Conservation (phyloP, 2,329 filamentous ascomycete genomes). For the Septoria linicola region DNA sequence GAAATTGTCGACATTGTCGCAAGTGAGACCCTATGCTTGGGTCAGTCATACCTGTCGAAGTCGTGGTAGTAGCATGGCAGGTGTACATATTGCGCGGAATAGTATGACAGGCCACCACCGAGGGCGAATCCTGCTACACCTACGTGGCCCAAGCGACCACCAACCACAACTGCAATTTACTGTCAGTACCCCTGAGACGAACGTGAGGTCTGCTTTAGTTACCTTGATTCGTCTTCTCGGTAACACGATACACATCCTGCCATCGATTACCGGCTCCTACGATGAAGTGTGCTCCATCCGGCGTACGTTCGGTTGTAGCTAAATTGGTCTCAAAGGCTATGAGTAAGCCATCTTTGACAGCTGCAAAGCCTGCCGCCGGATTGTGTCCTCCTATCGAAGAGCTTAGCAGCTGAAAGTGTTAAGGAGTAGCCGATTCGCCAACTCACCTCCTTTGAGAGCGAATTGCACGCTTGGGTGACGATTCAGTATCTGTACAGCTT, state of each 20-base stretch:
- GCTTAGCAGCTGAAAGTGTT: neutral
- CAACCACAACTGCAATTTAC: constrained; percentile 5
- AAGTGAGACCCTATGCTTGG: constrained; percentile 7
- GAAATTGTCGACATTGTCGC: constrained; percentile 20
- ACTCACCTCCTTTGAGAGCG: constrained; percentile 50
- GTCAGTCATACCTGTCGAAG: neutral
- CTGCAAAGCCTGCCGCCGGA: constrained; percentile 49
- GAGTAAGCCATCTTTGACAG: constrained; percentile 46
- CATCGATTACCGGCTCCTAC: constrained; percentile 19
- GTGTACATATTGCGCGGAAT: constrained; percentile 17
- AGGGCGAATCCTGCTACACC: constrained; percentile 18
- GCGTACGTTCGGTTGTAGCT: constrained; percentile 38
- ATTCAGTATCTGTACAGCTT: constrained; percentile 53
- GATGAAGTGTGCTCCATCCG: constrained; percentile 18
- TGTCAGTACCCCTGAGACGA: neutral
- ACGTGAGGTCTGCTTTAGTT: neutral
- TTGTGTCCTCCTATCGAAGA: constrained; percentile 42
- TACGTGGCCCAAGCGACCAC: constrained; percentile 17
- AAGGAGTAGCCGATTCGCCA: neutral
- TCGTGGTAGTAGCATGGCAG: neutral
- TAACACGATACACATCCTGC: constrained; percentile 22
- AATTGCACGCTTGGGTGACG: constrained; percentile 51
- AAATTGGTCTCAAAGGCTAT: constrained; percentile 45
- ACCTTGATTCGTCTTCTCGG: constrained; percentile 15
- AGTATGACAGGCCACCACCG: constrained; percentile 21